Percentiles rank a stretch among this genome's conserved stretches.
Evolutionary conservation across 148 eudicot genomes (phyloP).

Genomic region (Tetragonia tetragonoides): DNA sequence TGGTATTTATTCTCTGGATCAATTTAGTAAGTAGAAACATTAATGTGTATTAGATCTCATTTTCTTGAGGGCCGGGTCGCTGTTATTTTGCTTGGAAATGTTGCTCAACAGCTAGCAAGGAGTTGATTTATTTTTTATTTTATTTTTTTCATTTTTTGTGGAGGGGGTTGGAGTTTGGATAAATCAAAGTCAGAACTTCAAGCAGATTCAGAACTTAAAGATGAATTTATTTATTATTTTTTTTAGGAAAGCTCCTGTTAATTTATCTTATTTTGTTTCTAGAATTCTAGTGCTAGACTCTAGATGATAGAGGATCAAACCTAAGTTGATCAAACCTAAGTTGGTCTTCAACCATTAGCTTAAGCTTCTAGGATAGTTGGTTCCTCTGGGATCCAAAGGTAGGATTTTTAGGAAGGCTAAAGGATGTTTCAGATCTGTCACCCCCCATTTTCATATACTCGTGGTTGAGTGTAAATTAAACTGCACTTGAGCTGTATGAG

Average conservation of each 20-base stretch:
- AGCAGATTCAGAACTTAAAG: neutral
- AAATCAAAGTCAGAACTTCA: too few species aligned
- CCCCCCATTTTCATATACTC: neutral
- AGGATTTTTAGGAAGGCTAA: neutral
- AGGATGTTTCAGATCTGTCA: conserved; percentile 15
- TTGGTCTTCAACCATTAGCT: neutral
- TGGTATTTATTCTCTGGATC: neutral
- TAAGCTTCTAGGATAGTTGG: neutral
- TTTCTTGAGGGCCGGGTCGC: neutral
- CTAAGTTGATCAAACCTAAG: neutral
- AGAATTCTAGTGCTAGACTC: too few species aligned
- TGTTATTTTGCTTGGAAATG: too few species aligned
- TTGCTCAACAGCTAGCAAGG: too few species aligned
- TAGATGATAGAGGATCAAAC: neutral
- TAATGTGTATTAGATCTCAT: conserved; percentile 7
- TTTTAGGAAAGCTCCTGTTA: neutral
- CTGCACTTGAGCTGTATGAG: neutral
- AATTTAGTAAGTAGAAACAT: neutral
- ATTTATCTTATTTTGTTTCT: neutral
- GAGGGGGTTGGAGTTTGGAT: too few species aligned
- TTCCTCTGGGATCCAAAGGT: neutral
- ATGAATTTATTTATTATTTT: neutral
- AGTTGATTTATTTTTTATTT: too few species aligned
- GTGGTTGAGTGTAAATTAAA: neutral
- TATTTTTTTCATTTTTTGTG: too few species aligned